Conservation (phyloP, 2,329 filamentous ascomycete genomes). For the Incumbomyces lentus region DNA sequence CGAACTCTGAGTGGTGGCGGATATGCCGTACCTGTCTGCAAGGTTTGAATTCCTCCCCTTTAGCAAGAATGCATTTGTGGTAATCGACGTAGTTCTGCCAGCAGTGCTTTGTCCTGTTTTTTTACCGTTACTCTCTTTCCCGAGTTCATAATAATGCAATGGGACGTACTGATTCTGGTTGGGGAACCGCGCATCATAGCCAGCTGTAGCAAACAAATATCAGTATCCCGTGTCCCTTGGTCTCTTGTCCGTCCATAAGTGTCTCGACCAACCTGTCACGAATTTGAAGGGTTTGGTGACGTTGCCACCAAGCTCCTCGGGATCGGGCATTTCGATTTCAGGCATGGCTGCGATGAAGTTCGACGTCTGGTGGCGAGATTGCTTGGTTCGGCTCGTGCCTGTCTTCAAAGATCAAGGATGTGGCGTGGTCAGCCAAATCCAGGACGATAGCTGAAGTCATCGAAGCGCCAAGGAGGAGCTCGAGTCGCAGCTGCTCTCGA, state of each 20-base stretch:
- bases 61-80: slow-evolving; percentile 98
- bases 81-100: slow-evolving; percentile 99
- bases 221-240: not conserved
- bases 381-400: slow-evolving; percentile 14
- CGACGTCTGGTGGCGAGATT: slow-evolving; percentile 26
- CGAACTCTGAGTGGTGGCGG: not conserved
- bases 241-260: not conserved
- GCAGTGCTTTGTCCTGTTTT: slow-evolving; percentile 82
- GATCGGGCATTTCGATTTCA: slow-evolving; percentile 52
- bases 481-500: not conserved
- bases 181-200: slow-evolving; percentile 98
- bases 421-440: not conserved
- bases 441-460: slow-evolving; percentile 5
- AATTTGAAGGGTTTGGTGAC: slow-evolving; percentile 97
- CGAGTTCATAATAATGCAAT: not conserved
- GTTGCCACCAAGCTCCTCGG: slow-evolving; percentile 65
- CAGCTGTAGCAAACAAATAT: slow-evolving; percentile 29
- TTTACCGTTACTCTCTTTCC: not conserved
- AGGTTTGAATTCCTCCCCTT: slow-evolving; percentile 95
- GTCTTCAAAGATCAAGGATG: not conserved
- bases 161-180: slow-evolving; percentile 63
- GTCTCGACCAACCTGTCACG: slow-evolving; percentile 30
- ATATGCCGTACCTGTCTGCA: slow-evolving; percentile 70
- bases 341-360: slow-evolving; percentile 60
- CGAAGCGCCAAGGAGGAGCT: slow-evolving; percentile 2